Percentiles rank a stretch among this genome's conserved stretches.
phyloP scores from a whole-genome alignment of 163 green algal genomes.

The Scenedesmus sp. region DNA sequence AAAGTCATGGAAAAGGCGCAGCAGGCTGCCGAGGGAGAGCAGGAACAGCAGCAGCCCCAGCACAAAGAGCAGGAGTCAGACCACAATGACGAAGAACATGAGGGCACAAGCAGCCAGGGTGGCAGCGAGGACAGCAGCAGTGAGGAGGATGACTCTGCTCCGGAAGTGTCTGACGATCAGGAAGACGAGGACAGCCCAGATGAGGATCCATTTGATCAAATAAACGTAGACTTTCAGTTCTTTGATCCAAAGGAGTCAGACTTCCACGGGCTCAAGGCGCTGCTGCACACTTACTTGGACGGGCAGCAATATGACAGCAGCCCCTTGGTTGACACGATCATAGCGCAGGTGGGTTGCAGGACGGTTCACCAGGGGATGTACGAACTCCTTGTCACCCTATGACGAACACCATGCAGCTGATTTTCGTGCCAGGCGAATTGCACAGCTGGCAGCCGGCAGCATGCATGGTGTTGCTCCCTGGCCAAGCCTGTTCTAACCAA shows the following conservation, averaged over 20 bases:
- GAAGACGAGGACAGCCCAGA: slow-evolving; percentile 67
- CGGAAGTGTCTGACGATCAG: slow-evolving; percentile 56
- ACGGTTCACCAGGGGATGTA: slow-evolving; percentile 46
- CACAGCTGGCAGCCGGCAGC: neutral
- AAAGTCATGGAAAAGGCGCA: slow-evolving; percentile 11
- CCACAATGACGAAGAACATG: neutral
- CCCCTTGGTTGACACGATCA: slow-evolving; percentile 85
- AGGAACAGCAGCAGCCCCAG: slow-evolving; percentile 12
- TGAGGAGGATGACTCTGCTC: slow-evolving; percentile 27
- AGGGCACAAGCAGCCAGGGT: neutral
- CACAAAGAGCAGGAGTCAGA: slow-evolving; percentile 16
- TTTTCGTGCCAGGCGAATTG: no score
- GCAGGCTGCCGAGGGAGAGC: slow-evolving; percentile 39
- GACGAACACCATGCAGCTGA: neutral
- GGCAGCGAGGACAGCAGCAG: slow-evolving; percentile 37
- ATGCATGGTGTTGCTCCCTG: neutral
- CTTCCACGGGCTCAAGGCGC: slow-evolving; percentile 89
- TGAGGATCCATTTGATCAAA: slow-evolving; percentile 71
- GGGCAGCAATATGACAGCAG: slow-evolving; percentile 79
- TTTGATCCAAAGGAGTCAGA: slow-evolving; percentile 86
- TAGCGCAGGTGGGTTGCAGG: slow-evolving; percentile 71
- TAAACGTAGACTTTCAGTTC: slow-evolving; percentile 93
- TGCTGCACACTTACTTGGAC: slow-evolving; percentile 90
- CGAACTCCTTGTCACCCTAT: neutral
- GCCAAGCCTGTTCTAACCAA: no score